Evolutionary conservation across 768 basidiomycete species (phyloP), one percentile per base, ranked within the genome.

Genomic region (Tephrocybe sp.): DNA sequence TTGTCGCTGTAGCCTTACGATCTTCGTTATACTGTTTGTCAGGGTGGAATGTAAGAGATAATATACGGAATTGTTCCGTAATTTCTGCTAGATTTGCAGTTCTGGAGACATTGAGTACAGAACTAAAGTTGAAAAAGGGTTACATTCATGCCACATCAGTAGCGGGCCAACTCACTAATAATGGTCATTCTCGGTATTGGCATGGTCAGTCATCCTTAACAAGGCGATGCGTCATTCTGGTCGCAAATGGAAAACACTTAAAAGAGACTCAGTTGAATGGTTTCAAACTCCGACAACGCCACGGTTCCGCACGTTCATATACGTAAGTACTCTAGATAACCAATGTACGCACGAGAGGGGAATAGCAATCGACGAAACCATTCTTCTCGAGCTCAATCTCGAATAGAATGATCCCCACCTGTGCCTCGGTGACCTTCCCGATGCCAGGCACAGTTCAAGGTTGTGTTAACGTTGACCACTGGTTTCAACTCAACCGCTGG

Each of bases 41-140:
- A 0, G 92, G 92, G 59, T 96, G 92, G 56, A 89, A 91, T 16
- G 86, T 69, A 23, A 92, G 76, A 4, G 91, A 92, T 22, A 93
- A 66, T 5, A 79, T 64, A 36, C 80, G 74, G 65, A 92, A 88
- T 32, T 84, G 75, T 49, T 91, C 89, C 43, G 88, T 76, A 52
- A 93, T 85, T 60, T 92, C 87, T 42, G 71, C 70, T 51, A 80
- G 76, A 1, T 83, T 79, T 0, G 89, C 87, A 4, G 77, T 74
- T 44, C 67, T 75, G 13, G 83, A 76, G 42, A 93, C 65, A 62
- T 92, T 92, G 39, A 92, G 77, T 32, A 91, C 77, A 8, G 85
- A 70, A 64, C 87, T 85, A 51, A 14, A 17, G 17, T 31, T 31
- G 39, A 33, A 30, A 39, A 19, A 4, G 31, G 35, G 33, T 45